Conservation (phyloP, 441 rosid genomes). For the Cnidoscolus chayamansa region DNA sequence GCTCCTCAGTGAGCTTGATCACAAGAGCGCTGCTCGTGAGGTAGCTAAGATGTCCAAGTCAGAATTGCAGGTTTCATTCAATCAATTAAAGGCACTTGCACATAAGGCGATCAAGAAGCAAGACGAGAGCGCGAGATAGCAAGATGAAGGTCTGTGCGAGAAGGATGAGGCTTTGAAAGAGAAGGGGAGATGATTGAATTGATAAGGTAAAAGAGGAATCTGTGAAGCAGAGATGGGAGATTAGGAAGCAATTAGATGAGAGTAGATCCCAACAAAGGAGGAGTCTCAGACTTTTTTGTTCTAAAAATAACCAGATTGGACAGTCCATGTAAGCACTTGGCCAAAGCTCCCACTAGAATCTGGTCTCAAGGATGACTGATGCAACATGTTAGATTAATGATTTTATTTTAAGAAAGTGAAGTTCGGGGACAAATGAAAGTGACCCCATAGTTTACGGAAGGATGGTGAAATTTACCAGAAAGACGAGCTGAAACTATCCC, state of each 20-base stretch:
- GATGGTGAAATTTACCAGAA: too few species aligned
- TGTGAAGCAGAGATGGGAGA: slow-evolving; percentile 42
- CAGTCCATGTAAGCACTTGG: too few species aligned
- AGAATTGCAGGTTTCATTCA: slow-evolving; percentile 50
- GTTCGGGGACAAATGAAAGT: too few species aligned
- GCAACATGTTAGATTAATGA: too few species aligned
- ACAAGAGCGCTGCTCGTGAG: slow-evolving; percentile 69
- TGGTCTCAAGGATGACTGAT: too few species aligned
- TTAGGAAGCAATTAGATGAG: slow-evolving; percentile 45
- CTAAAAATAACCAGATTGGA: too few species aligned
- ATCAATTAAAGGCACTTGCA: slow-evolving; percentile 59
- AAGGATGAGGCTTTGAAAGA: slow-evolving; percentile 47
- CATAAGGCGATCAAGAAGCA: slow-evolving; percentile 77
- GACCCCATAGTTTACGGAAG: too few species aligned
- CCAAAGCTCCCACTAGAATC: too few species aligned
- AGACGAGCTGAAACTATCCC: not conserved
- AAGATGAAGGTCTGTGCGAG: slow-evolving; percentile 68
- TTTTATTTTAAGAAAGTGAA: too few species aligned
- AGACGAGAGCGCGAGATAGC: slow-evolving; percentile 60
- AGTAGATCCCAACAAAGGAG: too few species aligned
- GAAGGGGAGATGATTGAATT: slow-evolving; percentile 47
- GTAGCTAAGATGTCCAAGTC: slow-evolving; percentile 64
- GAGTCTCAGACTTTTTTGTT: too few species aligned
- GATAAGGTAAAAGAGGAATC: slow-evolving; percentile 23
- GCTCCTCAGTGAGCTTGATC: slow-evolving; percentile 67